phyloP scores from a whole-genome alignment of 352 stramenopile species.

The Halophytophthora batemanensis region DNA sequence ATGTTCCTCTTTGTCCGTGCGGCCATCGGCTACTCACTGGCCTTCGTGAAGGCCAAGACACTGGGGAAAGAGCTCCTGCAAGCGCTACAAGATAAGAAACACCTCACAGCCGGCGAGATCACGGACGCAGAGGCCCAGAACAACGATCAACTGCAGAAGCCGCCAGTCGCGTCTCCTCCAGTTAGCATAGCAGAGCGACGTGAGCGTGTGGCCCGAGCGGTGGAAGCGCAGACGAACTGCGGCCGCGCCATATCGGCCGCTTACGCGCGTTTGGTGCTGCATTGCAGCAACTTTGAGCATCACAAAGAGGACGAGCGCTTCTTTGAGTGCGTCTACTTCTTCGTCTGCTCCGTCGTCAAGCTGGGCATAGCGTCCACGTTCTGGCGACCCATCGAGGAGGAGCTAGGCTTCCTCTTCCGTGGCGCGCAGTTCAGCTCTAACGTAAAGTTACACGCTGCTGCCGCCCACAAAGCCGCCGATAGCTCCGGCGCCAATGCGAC shows the following conservation, averaged over 20 bases:
- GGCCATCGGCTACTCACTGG: constrained; percentile 58
- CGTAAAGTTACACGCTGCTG: constrained; percentile 40
- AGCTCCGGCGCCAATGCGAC: constrained; percentile 2
- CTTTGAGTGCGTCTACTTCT: constrained; percentile 82
- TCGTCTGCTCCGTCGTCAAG: constrained; percentile 71
- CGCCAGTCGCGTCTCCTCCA: neutral
- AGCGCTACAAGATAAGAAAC: constrained; percentile 24
- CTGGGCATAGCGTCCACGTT: constrained; percentile 48
- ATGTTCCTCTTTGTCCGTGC: constrained; percentile 73
- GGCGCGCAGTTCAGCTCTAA: constrained; percentile 69
- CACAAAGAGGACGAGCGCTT: constrained; percentile 81
- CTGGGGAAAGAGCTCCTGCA: constrained; percentile 42
- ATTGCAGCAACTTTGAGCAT: constrained; percentile 83
- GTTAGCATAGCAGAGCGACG: constrained; percentile 18
- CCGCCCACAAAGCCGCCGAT: constrained; percentile 17
- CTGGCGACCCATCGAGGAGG: constrained; percentile 62
- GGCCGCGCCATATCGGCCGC: constrained; percentile 39
- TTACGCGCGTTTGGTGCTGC: constrained; percentile 68
- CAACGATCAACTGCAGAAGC: constrained; percentile 18
- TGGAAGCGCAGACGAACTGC: constrained; percentile 29
- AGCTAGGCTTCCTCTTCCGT: constrained; percentile 73
- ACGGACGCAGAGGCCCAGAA: constrained; percentile 19
- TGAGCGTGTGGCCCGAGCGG: constrained; percentile 21
- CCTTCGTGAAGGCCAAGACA: constrained; percentile 54
- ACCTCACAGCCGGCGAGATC: constrained; percentile 10